phyloP scores from a whole-genome alignment of 306 rosid species.

The Geum urbanum region DNA sequence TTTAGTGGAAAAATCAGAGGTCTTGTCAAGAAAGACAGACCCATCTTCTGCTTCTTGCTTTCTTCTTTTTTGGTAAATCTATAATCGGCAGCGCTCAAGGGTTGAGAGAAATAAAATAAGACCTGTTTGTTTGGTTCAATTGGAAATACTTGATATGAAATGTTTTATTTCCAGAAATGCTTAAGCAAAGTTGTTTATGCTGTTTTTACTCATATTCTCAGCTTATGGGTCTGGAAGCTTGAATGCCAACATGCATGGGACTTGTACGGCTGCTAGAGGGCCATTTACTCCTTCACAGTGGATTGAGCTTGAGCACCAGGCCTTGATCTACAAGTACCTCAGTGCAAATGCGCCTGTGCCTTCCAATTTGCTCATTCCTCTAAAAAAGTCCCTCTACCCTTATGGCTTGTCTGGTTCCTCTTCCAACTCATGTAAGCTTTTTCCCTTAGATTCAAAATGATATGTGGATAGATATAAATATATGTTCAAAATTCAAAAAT shows the following conservation, averaged over 20 bases:
- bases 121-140: neutral
- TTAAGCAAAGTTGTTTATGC: conserved; percentile 1
- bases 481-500: neutral
- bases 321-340: conserved; percentile 55
- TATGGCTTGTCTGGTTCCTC: conserved; percentile 33
- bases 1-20: conserved; percentile 18
- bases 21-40: conserved; percentile 22
- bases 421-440: conserved; percentile 41
- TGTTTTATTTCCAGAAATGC: neutral
- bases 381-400: conserved; percentile 44
- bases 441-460: neutral
- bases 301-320: conserved; percentile 60
- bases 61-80: conserved; percentile 3
- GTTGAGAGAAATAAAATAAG: conserved; percentile 10
- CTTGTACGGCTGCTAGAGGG: conserved; percentile 32
- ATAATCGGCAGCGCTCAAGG: conserved; percentile 3
- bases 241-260: conserved; percentile 41
- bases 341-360: conserved; percentile 48
- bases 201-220: conserved; percentile 20
- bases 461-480: neutral
- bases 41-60: neutral
- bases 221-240: conserved; percentile 39
- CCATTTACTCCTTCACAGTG: conserved; percentile 56
- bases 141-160: neutral
- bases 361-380: conserved; percentile 44